Percentiles rank a stretch among this genome's conserved stretches.
Evolutionary conservation across 495 filamentous ascomycete species (phyloP).

Genomic region (Oleoguttula mirabilis): DNA sequence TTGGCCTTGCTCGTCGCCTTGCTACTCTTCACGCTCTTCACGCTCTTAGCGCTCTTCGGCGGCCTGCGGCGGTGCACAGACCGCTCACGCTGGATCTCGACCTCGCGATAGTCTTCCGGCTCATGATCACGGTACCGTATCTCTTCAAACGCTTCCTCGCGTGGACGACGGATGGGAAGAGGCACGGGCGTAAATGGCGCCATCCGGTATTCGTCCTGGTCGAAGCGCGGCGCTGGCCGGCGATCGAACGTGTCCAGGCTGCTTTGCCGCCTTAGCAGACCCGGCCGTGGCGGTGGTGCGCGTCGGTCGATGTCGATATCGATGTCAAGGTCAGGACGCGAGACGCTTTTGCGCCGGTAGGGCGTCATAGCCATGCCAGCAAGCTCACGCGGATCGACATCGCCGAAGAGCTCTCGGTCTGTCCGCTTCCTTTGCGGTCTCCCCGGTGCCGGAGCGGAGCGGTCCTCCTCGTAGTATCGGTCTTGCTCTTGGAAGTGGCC

Average conservation of each 20-base stretch:
- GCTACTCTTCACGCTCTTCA: constrained; percentile 16
- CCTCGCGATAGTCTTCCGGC: constrained; percentile 27
- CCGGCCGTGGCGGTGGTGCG: constrained; percentile 40
- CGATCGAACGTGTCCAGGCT: constrained; percentile 65
- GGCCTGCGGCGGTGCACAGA: constrained; percentile 19
- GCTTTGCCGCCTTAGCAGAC: constrained; percentile 51
- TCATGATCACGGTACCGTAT: constrained; percentile 19
- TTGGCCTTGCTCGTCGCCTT: constrained; percentile 17
- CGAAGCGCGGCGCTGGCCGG: constrained; percentile 39
- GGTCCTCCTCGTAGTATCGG: constrained; percentile 43
- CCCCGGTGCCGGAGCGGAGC: constrained; percentile 43
- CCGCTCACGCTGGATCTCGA: constrained; percentile 24
- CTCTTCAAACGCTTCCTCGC: constrained; percentile 34
- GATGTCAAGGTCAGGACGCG: constrained; percentile 6
- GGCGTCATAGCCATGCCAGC: constrained; percentile 30
- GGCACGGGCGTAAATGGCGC: constrained; percentile 42
- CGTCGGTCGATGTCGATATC: no score
- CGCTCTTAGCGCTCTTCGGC: not conserved
- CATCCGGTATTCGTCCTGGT: constrained; percentile 39
- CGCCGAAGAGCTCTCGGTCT: constrained; percentile 26
- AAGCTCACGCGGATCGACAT: constrained; percentile 25
- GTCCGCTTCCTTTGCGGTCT: constrained; percentile 16
- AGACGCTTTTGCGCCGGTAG: constrained; percentile 19
- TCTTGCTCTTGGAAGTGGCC: constrained; percentile 38
- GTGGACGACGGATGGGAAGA: constrained; percentile 33